Percentiles rank a stretch among this genome's conserved stretches.
Evolutionary conservation across 768 basidiomycete species (phyloP).

Genomic region (Amanita fuliginea): DNA sequence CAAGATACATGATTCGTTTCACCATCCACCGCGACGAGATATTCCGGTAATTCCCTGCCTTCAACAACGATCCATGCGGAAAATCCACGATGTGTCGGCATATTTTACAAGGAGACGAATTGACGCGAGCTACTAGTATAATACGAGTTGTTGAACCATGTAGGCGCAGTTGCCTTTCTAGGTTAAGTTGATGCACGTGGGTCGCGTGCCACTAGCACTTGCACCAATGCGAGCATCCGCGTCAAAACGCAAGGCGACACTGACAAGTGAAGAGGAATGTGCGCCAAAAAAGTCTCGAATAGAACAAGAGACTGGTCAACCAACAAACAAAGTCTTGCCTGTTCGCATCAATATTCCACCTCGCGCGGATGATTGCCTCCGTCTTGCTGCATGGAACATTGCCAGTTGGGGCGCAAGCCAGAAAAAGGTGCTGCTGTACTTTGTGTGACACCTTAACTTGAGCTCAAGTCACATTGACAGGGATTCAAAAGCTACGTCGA

Average conservation of each 20-base stretch:
- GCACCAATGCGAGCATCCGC: background rate
- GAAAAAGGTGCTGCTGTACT: slow-evolving; percentile 48
- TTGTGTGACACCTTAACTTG: background rate
- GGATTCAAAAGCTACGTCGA: slow-evolving; percentile 77
- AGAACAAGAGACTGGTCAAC: slow-evolving; percentile 27
- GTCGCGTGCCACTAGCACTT: no score
- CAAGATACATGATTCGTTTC: slow-evolving; percentile 40
- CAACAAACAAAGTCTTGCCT: slow-evolving; percentile 69
- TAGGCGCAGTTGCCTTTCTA: slow-evolving; percentile 1
- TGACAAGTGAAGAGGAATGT: background rate
- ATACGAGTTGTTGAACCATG: slow-evolving; percentile 2
- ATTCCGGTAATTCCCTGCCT: slow-evolving; percentile 38
- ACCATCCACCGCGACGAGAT: slow-evolving; percentile 39
- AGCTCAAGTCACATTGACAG: slow-evolving; percentile 20
- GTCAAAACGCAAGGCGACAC: slow-evolving; percentile 6
- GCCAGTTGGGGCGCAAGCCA: slow-evolving; percentile 64
- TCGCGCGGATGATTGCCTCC: slow-evolving; percentile 31
- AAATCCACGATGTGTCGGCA: slow-evolving; percentile 50
- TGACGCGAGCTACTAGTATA: background rate
- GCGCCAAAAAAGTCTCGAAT: slow-evolving; percentile 16
- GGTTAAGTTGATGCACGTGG: background rate
- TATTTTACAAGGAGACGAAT: slow-evolving; percentile 10
- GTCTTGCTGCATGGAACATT: slow-evolving; percentile 71
- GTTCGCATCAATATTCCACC: slow-evolving; percentile 45
- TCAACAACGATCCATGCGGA: slow-evolving; percentile 60